Percentiles rank a stretch among this genome's conserved stretches.
Evolutionary conservation across 2,329 filamentous ascomycete genomes (phyloP).

Genomic region (Ascochyta koolunga): DNA sequence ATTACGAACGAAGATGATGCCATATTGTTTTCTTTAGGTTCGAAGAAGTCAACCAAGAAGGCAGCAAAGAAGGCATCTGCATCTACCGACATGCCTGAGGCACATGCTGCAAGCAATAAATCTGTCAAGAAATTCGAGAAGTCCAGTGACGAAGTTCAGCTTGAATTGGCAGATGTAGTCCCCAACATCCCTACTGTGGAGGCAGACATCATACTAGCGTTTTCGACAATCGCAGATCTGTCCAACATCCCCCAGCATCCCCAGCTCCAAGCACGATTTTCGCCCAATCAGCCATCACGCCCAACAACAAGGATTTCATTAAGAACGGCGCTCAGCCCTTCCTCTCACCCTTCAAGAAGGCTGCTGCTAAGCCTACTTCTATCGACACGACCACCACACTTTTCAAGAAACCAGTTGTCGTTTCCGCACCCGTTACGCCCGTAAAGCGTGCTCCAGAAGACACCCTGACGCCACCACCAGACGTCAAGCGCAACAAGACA

Average conservation of each 20-base stretch:
- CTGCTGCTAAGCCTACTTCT: neutral
- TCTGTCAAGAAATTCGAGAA: slow-evolving; percentile 1
- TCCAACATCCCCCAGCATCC: neutral
- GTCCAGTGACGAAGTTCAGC: neutral
- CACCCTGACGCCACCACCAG: slow-evolving; percentile 4
- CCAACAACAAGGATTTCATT: slow-evolving; percentile 1
- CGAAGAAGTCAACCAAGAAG: neutral
- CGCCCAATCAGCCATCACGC: neutral
- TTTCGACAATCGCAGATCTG: neutral
- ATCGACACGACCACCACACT: neutral
- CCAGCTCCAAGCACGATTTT: neutral
- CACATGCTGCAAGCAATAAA: neutral
- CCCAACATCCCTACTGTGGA: neutral
- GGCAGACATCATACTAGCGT: neutral
- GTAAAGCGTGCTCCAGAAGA: neutral
- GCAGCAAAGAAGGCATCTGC: neutral
- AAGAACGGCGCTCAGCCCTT: slow-evolving; percentile 1
- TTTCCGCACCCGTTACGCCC: neutral
- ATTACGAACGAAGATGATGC: neutral
- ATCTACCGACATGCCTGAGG: neutral
- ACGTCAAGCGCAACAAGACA: slow-evolving; percentile 21
- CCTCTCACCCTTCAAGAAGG: neutral
- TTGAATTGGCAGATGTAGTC: neutral
- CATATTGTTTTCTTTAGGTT: neutral
- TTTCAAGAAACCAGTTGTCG: neutral